These are phyloP conservation scores for Magnolia changhungtana DNA, from an alignment of 164 flowering plant species.

Conservation along the genomic window DNA sequence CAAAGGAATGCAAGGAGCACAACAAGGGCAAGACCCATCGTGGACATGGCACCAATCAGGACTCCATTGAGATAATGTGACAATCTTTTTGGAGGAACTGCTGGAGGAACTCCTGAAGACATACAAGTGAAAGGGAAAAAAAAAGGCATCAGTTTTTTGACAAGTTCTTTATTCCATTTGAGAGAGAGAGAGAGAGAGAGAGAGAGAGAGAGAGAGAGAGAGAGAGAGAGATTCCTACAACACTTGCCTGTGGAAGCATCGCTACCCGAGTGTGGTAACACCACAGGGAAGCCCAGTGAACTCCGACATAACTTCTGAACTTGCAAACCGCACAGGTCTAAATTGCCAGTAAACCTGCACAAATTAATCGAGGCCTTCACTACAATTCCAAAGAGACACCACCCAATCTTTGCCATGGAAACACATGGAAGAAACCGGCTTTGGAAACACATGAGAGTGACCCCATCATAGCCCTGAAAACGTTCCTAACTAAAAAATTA, in stretches of 20 bases:
- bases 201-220: no score
- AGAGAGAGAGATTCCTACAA: background rate
- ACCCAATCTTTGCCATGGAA: no score
- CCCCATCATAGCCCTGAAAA: no score
- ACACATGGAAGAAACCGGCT: background rate
- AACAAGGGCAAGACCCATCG: slow-evolving; percentile 50
- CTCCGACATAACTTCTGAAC: slow-evolving; percentile 71
- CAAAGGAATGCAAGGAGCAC: slow-evolving; percentile 63
- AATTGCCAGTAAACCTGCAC: slow-evolving; percentile 76
- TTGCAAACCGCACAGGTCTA: slow-evolving; percentile 90
- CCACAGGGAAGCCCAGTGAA: slow-evolving; percentile 88
- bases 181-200: no score
- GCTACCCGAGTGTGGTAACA: slow-evolving; percentile 67
- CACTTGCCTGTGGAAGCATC: slow-evolving; percentile 62
- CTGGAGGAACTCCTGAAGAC: slow-evolving; percentile 14
- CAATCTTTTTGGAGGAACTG: slow-evolving; percentile 55
- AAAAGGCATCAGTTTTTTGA: background rate
- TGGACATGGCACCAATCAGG: slow-evolving; percentile 74
- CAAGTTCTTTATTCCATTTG: background rate
- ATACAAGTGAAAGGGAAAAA: background rate
- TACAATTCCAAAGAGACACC: background rate
- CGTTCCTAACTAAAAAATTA: no score
- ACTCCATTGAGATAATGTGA: slow-evolving; percentile 67
- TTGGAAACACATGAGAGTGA: background rate
- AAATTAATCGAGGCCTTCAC: background rate